Evolutionary conservation across 345 rosid genomes (phyloP), one percentile per base, ranked within the genome.

Genomic region (Pugionium cornutum): DNA sequence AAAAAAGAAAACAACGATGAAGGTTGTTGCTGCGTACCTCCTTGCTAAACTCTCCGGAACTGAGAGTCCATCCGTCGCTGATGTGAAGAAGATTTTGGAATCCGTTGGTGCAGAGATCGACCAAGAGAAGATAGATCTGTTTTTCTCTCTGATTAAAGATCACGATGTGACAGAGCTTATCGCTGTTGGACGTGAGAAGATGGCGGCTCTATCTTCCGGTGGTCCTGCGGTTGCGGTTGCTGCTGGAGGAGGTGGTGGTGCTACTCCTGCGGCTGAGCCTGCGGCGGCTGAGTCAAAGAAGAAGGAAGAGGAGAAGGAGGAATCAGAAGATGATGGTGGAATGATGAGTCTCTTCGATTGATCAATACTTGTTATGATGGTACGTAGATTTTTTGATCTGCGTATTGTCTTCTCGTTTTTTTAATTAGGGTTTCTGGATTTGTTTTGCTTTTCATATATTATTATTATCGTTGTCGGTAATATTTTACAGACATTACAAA

Each of bases 251-350:
- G 79, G 76, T 2, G 73, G 64, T 25, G 87, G 37, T 0, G 87
- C 55, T 51, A 75, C 52, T 64, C 82, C 80, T 49, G 84, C 81
- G 0, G 73, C 89, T 18, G 68, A 37, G 63, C 57, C 62, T 36
- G 62, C 50, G 7, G 63, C 43, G 50, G 85, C 89, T 35, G 86
- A 80, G 9, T 81, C 76, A 74, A 73, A 86, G 39, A 87, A 83
- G 81, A 86, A 86, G 73, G 86, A 79, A n/a, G 90, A 84, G 60
- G 92, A 89, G 81, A 86, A 84, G 55, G 96, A 89, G 58, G 96
- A 89, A 63, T 83, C 87, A 3, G 94, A 89, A 4, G 94, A 87
- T 35, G 91, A 89, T 2, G 89, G 57, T 53, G 68, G 56, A 7
- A 70, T 70, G 75, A 70, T 70, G 68, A 49, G 63, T 30, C 70